Conservation (phyloP, 768 basidiomycete species). For the Collybia nuda region DNA sequence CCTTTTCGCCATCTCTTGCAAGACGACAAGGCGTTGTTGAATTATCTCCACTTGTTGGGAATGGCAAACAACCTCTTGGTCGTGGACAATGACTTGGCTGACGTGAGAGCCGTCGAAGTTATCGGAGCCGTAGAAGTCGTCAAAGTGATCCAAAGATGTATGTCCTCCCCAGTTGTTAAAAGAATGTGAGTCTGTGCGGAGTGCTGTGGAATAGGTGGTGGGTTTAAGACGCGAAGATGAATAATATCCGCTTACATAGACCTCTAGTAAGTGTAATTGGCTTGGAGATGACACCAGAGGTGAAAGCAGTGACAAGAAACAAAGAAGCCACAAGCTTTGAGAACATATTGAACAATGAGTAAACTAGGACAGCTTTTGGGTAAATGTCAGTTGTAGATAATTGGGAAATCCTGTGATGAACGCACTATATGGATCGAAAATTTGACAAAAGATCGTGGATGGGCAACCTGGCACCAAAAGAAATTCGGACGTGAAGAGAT, state of each 20-base stretch:
- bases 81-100: constrained; percentile 22
- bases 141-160: constrained; percentile 28
- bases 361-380: constrained; percentile 6
- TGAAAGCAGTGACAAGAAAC: constrained; percentile 25
- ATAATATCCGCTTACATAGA: constrained; percentile 7
- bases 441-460: constrained; percentile 18
- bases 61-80: constrained; percentile 27
- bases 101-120: constrained; percentile 31
- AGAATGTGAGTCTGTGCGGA: constrained; percentile 15
- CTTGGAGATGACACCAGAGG: constrained; percentile 24
- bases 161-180: constrained; percentile 36
- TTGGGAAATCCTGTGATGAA: constrained; percentile 6
- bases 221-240: background rate
- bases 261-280: constrained; percentile 20
- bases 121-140: constrained; percentile 36
- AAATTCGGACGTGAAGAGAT: constrained; percentile 20
- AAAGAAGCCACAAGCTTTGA: constrained; percentile 29
- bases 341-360: constrained; percentile 32
- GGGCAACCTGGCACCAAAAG: constrained; percentile 34
- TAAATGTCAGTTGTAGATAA: background rate
- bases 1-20: constrained; percentile 36
- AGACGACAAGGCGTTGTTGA: constrained; percentile 31
- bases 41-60: constrained; percentile 25
- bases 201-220: constrained; percentile 6
- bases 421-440: constrained; percentile 18